Evolutionary conservation across 306 rosid species (phyloP).

Genomic region (Cucurbita pepo): DNA sequence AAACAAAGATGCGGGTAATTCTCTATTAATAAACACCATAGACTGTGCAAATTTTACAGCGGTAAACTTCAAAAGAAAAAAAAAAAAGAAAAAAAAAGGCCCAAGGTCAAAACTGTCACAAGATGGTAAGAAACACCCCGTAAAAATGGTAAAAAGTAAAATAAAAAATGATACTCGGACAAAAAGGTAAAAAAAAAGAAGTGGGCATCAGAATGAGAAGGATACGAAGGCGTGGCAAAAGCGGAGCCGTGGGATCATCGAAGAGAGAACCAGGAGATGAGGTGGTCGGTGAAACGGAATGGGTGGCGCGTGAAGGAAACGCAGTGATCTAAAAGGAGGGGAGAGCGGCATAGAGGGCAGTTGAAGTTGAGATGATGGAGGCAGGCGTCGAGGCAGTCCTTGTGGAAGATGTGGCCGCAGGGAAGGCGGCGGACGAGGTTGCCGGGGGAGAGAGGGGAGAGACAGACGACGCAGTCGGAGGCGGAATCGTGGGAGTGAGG

Average conservation of each 20-base stretch:
- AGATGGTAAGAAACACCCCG: not conserved
- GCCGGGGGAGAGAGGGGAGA: slow-evolving; percentile 25
- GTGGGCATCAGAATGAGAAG: not conserved
- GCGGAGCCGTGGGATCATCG: slow-evolving; percentile 8
- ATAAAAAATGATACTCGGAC: not conserved
- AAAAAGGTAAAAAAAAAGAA: not conserved
- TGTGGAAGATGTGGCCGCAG: slow-evolving; percentile 76
- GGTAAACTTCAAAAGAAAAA: not conserved
- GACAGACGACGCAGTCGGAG: slow-evolving; percentile 53
- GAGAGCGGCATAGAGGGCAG: slow-evolving; percentile 75
- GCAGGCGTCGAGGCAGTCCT: slow-evolving; percentile 70
- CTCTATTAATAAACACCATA: not conserved
- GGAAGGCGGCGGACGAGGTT: slow-evolving; percentile 57
- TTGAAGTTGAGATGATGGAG: slow-evolving; percentile 55
- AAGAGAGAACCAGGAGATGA: slow-evolving; percentile 42
- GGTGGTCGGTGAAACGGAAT: slow-evolving; percentile 27
- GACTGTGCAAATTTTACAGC: slow-evolving; percentile 1
- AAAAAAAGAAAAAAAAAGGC: not conserved
- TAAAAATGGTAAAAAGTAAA: not conserved
- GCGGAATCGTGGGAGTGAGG: not conserved
- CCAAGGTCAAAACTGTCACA: too few relatives aligned
- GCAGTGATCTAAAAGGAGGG: slow-evolving; percentile 36
- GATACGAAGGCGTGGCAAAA: not conserved
- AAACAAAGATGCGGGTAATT: not conserved
- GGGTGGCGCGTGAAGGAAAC: slow-evolving; percentile 31